Evolutionary conservation across 441 rosid species (phyloP).

Genomic region (Brassica balearica): DNA sequence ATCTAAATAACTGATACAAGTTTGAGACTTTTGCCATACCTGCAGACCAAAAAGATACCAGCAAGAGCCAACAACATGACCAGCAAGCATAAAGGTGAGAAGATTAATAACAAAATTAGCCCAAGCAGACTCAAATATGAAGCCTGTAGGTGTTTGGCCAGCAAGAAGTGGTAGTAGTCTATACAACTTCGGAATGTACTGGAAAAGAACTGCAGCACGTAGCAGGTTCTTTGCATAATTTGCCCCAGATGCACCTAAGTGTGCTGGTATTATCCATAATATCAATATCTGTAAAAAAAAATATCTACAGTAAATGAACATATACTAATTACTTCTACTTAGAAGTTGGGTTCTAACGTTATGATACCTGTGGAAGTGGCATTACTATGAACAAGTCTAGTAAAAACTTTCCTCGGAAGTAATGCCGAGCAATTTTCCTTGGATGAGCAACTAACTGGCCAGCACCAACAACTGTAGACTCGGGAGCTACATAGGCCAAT

Average conservation of each 20-base stretch:
- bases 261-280: not conserved
- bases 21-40: constrained; percentile 2
- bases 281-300: constrained; percentile 4
- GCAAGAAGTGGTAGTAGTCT: constrained; percentile 10
- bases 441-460: constrained; percentile 8
- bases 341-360: not conserved
- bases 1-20: not conserved
- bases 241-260: not conserved
- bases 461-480: constrained; percentile 7
- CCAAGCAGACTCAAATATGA: constrained; percentile 5
- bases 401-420: not conserved
- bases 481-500: constrained; percentile 6
- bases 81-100: constrained; percentile 12
- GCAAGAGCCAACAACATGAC: constrained; percentile 10
- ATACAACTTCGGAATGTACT: constrained; percentile 2
- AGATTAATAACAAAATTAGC: constrained; percentile 9
- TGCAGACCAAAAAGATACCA: constrained; percentile 10
- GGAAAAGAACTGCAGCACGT: constrained; percentile 1
- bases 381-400: constrained; percentile 4
- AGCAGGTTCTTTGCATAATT: not conserved
- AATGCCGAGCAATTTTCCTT: constrained; percentile 1
- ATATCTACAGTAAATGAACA: not conserved
- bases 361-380: constrained; percentile 6
- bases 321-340: not conserved
- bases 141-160: not conserved